Base-by-base conservation (phyloP, 306 rosid genomes). In the Ammopiptanthus mongolicus region DNA sequence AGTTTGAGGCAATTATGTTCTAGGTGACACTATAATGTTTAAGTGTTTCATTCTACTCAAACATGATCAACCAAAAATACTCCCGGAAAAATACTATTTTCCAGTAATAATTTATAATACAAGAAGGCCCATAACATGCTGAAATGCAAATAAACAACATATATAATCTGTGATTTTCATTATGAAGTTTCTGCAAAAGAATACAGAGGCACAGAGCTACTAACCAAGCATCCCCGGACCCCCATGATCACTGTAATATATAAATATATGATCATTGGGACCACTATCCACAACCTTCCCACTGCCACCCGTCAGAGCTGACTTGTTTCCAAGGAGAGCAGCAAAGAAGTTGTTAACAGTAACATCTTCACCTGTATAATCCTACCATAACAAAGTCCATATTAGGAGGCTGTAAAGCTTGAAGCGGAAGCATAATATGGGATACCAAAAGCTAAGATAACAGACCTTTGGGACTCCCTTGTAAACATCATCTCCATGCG, bases 191-290 rank as follows among this genome's bases (percentile, higher is more conserved):
- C 31, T 1, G 15, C 3, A 25, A 57, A 72, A 70, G 52, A 69
- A 66, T 65, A 57, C 28, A 48, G 58, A 42, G 65, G 33, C 57
- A 57, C 28, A 48, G 58, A 42, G 65, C 28, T 44, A 89, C 97
- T 88, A 81, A 96, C 99, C 98, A 71, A 96, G 97, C 71, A 92
- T 90, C 33, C 98, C 99, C 6, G 98, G 92, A 78, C 98, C 99
- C 8, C 99, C 99, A 50, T 96, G 99, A 73, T 96, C 99, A 29
- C 86, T 76, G 50, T 90, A 96, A 83, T 83, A 96, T 69, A 96
- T 83, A 79, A 96, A 96, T 80, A 96, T 90, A 77, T 90, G 97
- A 84, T 96, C 99, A 61, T 89, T 70, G 48, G 99, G 98, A 73
- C 97, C 97, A 22, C 98, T 96, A 71, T 96, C 90, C 29, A 92